Evolutionary conservation across 2,329 filamentous ascomycete species (phyloP), one percentile per base, ranked within the genome.

Genomic region (Clonostachys rosea): DNA sequence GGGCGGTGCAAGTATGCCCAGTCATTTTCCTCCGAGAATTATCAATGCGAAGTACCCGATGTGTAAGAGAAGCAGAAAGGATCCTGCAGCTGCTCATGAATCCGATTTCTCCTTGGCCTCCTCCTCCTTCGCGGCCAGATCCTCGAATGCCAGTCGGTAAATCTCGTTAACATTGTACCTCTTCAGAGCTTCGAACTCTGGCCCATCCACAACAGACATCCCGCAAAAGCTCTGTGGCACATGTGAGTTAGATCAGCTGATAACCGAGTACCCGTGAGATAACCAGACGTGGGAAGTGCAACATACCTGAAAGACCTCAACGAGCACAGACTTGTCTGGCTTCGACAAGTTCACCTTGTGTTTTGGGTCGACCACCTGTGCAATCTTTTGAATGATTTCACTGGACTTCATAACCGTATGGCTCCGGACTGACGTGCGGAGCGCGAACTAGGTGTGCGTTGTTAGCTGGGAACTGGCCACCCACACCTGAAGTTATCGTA

Each of bases 121-220:
- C 36, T 43, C 37, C 34, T 13, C 44, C 12, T 39, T 39, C 14
- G 17, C 17, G 36, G 14, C 36, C 36, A 53, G 44, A n/a, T 52
- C 45, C 47, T 53, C 48, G 34, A 48, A 24, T 35, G 49, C 51
- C 49, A 56, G 53, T 48, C 72, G 71, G 60, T 87, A 88, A 20
- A 92, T 76, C 63, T 90, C 87, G 48, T 85, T 81, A 37, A 95
- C 66, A 63, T 94, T 94, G 68, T 84, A 92, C 54, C 82, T 79
- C 68, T 89, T 91, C 50, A 91, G 72, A 42, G 73, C 71, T 44
- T 90, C 86, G 75, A 85, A 94, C 58, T 89, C 81, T 40, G 58
- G 61, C 13, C 79, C 75, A 50, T 83, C 81, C 5, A 94, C 86
- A 34, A 94, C 87, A 52, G 87, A 89, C 72, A 94, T 84, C 18